Conservation (phyloP, 202 grass and related monocot species). For the Eragrostis tef region DNA sequence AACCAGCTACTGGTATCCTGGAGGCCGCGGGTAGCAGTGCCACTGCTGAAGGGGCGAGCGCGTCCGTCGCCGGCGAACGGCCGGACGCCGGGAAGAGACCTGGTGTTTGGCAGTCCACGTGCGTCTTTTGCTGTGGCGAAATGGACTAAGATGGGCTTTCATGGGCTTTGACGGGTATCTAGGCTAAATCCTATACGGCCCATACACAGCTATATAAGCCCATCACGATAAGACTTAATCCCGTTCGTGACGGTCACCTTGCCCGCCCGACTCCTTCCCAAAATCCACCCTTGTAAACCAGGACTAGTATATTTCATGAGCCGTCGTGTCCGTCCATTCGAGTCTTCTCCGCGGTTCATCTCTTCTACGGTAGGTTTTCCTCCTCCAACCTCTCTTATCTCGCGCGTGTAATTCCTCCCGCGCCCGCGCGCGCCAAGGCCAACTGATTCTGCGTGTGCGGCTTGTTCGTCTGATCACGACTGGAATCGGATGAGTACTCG, state of each 20-base stretch:
- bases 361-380: not conserved
- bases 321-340: not conserved
- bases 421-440: not conserved
- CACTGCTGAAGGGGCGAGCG: not conserved
- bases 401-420: not conserved
- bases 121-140: no score
- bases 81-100: not conserved
- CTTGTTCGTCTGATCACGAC: not conserved
- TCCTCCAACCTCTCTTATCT: not conserved
- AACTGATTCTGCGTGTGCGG: not conserved
- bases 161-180: not conserved
- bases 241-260: not conserved
- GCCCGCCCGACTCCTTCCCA: not conserved
- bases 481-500: not conserved
- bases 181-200: not conserved
- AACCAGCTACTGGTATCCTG: not conserved
- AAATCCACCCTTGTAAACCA: not conserved
- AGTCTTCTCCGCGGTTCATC: not conserved
- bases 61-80: not conserved
- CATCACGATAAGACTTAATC: not conserved
- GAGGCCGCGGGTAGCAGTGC: not conserved
- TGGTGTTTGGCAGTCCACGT: no score
- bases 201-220: not conserved
- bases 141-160: not conserved
- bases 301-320: no score